Conservation (phyloP, 371 early-diverging fungal genomes). For the Zychaea mexicana region DNA sequence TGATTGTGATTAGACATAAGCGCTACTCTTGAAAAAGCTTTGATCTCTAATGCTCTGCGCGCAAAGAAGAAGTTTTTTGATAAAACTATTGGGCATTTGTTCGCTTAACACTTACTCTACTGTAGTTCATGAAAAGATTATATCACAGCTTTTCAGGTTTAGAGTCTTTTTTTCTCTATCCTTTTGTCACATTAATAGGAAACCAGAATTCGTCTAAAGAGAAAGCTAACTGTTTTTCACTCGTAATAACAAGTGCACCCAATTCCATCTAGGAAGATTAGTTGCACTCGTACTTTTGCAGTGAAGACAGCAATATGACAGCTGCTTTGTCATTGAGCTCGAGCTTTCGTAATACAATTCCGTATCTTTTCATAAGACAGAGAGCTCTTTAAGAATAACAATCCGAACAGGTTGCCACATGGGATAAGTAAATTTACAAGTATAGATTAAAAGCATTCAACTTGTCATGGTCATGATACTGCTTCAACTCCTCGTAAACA, state of each 20-base stretch:
- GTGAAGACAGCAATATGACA: conserved; percentile 63
- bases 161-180: too few relatives aligned
- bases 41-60: conserved; percentile 48
- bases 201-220: too few relatives aligned
- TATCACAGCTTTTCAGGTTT: neutral
- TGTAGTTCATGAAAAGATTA: conserved; percentile 16
- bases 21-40: conserved; percentile 53
- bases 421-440: too few relatives aligned
- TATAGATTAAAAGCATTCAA: conserved; percentile 73
- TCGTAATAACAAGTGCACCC: conserved; percentile 52
- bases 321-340: conserved; percentile 54
- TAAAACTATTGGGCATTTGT: conserved; percentile 43
- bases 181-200: too few relatives aligned
- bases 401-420: too few relatives aligned
- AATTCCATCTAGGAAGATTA: conserved; percentile 92
- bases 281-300: conserved; percentile 75
- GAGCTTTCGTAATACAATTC: conserved; percentile 51
- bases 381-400: too few relatives aligned
- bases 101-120: conserved; percentile 22
- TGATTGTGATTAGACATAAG: conserved; percentile 61
- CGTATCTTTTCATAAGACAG: conserved; percentile 39
- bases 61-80: conserved; percentile 67
- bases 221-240: conserved; percentile 51
- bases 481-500: conserved; percentile 51
- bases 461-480: conserved; percentile 27